Base-by-base conservation (phyloP, 805 yeast genomes). In the Isabelozyma rhagii region DNA sequence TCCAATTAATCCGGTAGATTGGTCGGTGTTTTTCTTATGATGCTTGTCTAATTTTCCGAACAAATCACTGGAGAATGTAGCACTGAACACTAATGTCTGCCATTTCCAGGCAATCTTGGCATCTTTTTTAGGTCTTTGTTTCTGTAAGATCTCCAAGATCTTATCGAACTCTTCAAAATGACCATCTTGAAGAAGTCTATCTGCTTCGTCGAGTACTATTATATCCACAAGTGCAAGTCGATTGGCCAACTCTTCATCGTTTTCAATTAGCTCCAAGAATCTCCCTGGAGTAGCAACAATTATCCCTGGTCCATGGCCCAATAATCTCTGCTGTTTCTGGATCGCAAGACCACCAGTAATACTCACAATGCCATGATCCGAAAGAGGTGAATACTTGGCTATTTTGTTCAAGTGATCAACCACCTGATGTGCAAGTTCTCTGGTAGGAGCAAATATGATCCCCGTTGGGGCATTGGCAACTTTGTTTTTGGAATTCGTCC, bases 201-300 rank as follows among this genome's bases (percentile, higher is more conserved):
- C 99, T 10, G 99, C 99, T 67, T 94, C 99, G 74, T 94, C 99
- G 31, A 93, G 74, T 0, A 92, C 96, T 2, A 81, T 48, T 8
- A 75, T 69, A 49, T 79, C 83, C 4, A 80, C 71, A 11, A 72
- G 62, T 10, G 82, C 75, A 47, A 80, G 55, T 51, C 77, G 61
- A 21, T 60, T 62, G 3, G 72, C 67, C 13, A 75, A 51, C 39
- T 74, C 79, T 50, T 81, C 75, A 43, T 75, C 78, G 54, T 83
- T 85, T 65, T 89, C 89, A 15, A 87, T 54, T n/a, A 87, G 66
- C 63, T 94, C 98, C 46, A 90, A 75, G 63, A 89, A 83, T 55
- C 99, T 82, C 38, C 99, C 99, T 0, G 99, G 98, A 0, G 99
- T 94, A 1, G 97, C 97, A 39, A 94, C 93, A 11, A 94, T 70